Conservation (phyloP, 2,329 filamentous ascomycete species). For the Gaeumannomyces tritici region DNA sequence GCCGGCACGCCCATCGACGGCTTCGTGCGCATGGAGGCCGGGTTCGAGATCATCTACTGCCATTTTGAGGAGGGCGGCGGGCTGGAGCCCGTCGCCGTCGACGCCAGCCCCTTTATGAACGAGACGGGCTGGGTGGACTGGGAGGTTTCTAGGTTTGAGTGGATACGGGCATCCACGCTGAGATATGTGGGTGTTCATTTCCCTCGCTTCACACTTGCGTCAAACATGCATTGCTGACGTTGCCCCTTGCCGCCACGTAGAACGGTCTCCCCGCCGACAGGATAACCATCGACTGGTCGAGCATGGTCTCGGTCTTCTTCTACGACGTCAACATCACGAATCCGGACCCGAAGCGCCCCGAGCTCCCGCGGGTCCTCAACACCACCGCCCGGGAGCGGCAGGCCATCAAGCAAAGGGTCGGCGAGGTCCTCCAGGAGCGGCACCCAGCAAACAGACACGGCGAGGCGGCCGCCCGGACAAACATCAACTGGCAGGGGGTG, state of each 20-base stretch:
- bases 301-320: conserved; percentile 40
- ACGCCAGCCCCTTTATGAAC: conserved; percentile 5
- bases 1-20: conserved; percentile 41
- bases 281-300: conserved; percentile 35
- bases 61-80: conserved; percentile 37
- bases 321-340: conserved; percentile 40
- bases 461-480: conserved; percentile 12
- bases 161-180: conserved; percentile 28
- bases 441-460: conserved; percentile 18
- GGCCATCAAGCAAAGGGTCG: conserved; percentile 20
- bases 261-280: conserved; percentile 32
- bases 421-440: conserved; percentile 14
- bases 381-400: conserved; percentile 11
- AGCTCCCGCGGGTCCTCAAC: conserved; percentile 15
- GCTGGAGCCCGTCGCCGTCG: conserved; percentile 24
- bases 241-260: conserved; percentile 18
- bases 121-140: conserved; percentile 11
- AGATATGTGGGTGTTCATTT: conserved; percentile 12
- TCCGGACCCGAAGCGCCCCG: conserved; percentile 17
- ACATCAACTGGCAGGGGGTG: conserved; percentile 57
- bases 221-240: neutral
- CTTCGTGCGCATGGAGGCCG: conserved; percentile 57
- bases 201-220: no score
- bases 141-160: conserved; percentile 16
- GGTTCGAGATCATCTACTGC: conserved; percentile 63